Evolutionary conservation across 2,329 filamentous ascomycete species (phyloP).

Genomic region (Talaromyces funiculosus): DNA sequence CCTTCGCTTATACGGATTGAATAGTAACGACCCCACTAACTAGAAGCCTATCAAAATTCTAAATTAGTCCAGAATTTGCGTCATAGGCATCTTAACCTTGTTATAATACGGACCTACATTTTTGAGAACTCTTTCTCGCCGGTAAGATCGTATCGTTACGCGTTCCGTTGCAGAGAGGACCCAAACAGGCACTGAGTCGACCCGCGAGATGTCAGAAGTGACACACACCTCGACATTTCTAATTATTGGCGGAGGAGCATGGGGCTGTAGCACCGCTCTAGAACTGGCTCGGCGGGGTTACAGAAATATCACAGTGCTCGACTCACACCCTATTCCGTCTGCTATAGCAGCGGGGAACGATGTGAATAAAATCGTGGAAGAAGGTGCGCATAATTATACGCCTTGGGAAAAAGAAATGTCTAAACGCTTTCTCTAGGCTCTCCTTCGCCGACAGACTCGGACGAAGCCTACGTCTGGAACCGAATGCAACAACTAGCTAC

Average conservation of each 20-base stretch:
- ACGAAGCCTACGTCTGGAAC: slow-evolving; percentile 11
- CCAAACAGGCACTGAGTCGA: no score
- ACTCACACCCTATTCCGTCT: slow-evolving; percentile 39
- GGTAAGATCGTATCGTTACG: no score
- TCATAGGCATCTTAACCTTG: not conserved
- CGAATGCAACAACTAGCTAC: slow-evolving; percentile 18
- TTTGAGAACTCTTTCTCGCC: no score
- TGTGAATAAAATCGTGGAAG: slow-evolving; percentile 39
- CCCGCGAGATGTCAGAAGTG: not conserved
- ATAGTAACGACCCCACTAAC: not conserved
- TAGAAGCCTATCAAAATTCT: not conserved
- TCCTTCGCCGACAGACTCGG: not conserved
- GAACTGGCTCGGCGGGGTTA: slow-evolving; percentile 37
- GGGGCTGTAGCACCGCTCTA: slow-evolving; percentile 39
- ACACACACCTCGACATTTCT: slow-evolving; percentile 18
- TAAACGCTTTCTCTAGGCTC: not conserved
- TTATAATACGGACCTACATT: not conserved
- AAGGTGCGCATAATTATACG: not conserved
- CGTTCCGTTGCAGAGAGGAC: no score
- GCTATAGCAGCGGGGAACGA: slow-evolving; percentile 40
- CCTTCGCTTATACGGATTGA: not conserved
- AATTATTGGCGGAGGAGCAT: slow-evolving; percentile 43
- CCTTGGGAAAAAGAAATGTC: not conserved
- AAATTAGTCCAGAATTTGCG: not conserved
- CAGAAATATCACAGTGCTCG: slow-evolving; percentile 40